Conservation (phyloP, 2,329 filamentous ascomycete species). For the Exserohilum turcica region DNA sequence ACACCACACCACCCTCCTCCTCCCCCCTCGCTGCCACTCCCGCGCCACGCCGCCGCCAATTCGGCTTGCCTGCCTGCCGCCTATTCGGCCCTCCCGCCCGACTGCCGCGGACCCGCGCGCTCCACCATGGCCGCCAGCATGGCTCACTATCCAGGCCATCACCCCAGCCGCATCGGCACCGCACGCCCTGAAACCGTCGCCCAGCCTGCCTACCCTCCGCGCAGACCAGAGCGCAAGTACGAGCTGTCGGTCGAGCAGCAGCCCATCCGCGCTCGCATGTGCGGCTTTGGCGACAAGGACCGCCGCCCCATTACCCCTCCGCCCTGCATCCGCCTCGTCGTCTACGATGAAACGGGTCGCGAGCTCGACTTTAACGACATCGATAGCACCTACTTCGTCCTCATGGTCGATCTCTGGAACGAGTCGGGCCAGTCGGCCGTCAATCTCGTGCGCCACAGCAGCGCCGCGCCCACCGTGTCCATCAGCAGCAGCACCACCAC, state of each 20-base stretch:
- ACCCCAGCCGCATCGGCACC: neutral
- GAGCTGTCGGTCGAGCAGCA: slow-evolving; percentile 86
- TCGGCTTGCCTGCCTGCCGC: neutral
- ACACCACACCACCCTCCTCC: too few relatives aligned
- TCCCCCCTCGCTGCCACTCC: neutral
- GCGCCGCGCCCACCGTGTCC: slow-evolving; percentile 66
- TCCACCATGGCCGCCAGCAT: slow-evolving; percentile 10
- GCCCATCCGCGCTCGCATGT: slow-evolving; percentile 93
- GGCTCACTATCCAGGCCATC: slow-evolving; percentile 49
- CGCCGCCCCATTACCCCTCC: slow-evolving; percentile 94
- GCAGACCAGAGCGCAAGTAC: slow-evolving; percentile 22
- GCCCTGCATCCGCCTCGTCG: slow-evolving; percentile 83
- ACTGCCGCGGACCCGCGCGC: neutral
- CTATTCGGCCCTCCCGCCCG: neutral
- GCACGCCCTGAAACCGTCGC: slow-evolving; percentile 4
- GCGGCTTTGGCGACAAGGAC: slow-evolving; percentile 98
- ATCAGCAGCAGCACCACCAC: slow-evolving; percentile 81
- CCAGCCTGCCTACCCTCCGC: neutral
- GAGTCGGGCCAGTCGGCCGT: slow-evolving; percentile 65
- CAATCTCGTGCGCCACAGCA: slow-evolving; percentile 70
- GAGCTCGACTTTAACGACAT: slow-evolving; percentile 81
- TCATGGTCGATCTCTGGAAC: slow-evolving; percentile 73
- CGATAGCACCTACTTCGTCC: slow-evolving; percentile 69
- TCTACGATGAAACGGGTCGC: slow-evolving; percentile 77
- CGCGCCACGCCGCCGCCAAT: neutral